Conservation (phyloP, 345 rosid genomes). For the Citropsis articulata region DNA sequence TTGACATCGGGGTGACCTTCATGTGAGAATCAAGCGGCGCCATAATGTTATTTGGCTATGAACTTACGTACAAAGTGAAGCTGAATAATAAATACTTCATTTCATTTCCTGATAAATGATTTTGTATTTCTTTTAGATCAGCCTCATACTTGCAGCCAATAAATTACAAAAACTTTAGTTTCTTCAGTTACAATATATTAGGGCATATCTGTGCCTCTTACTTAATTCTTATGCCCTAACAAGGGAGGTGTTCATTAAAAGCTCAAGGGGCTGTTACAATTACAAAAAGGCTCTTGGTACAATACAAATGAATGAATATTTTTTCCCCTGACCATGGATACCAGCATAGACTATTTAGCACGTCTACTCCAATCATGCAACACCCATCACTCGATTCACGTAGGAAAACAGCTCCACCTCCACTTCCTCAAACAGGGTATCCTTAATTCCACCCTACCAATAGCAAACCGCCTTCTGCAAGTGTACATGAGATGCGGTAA, state of each 20-base stretch:
- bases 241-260: no score
- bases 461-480: slow-evolving; percentile 58
- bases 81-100: no score
- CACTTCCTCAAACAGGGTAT: slow-evolving; percentile 59
- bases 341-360: slow-evolving; percentile 21
- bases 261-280: background rate
- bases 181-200: background rate
- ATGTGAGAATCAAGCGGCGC: no score
- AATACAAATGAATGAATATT: background rate
- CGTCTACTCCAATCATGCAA: slow-evolving; percentile 42
- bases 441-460: slow-evolving; percentile 34
- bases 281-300: background rate
- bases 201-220: background rate
- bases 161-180: no score
- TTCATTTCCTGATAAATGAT: no score
- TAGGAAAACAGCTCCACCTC: slow-evolving; percentile 55
- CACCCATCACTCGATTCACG: slow-evolving; percentile 28
- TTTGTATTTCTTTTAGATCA: no score
- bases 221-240: no score
- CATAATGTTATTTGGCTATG: no score
- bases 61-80: no score
- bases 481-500: slow-evolving; percentile 39
- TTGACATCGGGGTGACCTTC: no score
- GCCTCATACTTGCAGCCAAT: background rate
- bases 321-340: slow-evolving; percentile 14